Conservation (phyloP, 1,284 basidiomycete species). For the Marasmius fiardii region DNA sequence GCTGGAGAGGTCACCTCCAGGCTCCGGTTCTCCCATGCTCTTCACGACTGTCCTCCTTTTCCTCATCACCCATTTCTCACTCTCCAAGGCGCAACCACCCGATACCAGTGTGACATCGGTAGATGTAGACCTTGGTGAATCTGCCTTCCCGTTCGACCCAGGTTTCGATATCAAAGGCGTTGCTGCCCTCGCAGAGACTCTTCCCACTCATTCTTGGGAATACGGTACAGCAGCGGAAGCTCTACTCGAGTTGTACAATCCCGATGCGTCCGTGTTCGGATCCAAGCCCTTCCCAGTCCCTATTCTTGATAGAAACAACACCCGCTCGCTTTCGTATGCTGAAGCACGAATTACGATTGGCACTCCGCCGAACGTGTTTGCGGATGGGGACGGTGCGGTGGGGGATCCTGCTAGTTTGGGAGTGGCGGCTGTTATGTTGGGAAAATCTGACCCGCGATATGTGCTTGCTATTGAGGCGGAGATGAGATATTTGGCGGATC, state of each 20-base stretch:
- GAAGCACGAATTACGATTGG: conserved; percentile 32
- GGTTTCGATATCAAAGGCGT: conserved; percentile 39
- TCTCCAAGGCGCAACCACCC: too few relatives aligned
- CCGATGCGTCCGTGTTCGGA: conserved; percentile 35
- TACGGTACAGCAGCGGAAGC: conserved; percentile 38
- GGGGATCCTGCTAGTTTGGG: conserved; percentile 44
- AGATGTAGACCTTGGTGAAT: too few relatives aligned
- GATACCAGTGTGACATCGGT: too few relatives aligned
- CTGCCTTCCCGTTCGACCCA: conserved; percentile 30
- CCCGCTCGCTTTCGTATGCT: conserved; percentile 15
- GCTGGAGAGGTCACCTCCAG: too few relatives aligned
- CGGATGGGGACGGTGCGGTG: conserved; percentile 34
- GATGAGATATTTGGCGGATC: conserved; percentile 32
- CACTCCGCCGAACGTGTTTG: conserved; percentile 30
- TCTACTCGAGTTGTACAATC: conserved; percentile 38
- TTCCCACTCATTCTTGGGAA: conserved; percentile 44
- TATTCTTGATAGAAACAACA: conserved; percentile 15
- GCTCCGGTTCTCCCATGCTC: too few relatives aligned
- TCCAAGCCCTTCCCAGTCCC: conserved; percentile 30
- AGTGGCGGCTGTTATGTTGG: conserved; percentile 35
- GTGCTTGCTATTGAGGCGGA: conserved; percentile 26
- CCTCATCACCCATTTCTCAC: too few relatives aligned
- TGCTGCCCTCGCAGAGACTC: conserved; percentile 24
- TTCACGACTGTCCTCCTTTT: too few relatives aligned
- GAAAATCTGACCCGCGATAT: conserved; percentile 28